phyloP scores from a whole-genome alignment of 1,284 basidiomycete genomes.

The Lentinus polychrous region DNA sequence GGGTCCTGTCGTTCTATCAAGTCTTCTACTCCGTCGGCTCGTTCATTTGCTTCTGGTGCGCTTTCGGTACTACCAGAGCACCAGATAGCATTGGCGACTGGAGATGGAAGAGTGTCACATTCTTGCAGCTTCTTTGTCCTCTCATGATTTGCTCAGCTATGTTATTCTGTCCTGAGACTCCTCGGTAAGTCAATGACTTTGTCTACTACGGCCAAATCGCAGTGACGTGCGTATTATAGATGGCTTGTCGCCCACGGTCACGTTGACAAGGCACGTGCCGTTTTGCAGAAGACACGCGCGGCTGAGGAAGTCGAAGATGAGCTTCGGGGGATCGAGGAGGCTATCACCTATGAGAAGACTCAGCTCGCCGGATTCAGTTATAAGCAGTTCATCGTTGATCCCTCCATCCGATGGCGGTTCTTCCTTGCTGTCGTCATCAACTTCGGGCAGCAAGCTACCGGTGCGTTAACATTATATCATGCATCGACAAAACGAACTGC shows the following conservation, averaged over 20 bases:
- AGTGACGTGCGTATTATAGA: neutral
- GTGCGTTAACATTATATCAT: too few species aligned
- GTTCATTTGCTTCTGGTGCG: conserved; percentile 8
- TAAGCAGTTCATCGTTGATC: conserved; percentile 6
- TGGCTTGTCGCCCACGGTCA: conserved; percentile 5
- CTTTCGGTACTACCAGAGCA: conserved; percentile 1
- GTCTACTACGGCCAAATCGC: neutral
- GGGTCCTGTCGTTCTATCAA: conserved; percentile 5
- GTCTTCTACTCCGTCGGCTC: conserved; percentile 7
- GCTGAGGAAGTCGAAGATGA: conserved; percentile 2
- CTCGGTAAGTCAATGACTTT: too few species aligned
- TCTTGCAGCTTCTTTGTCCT: conserved; percentile 4
- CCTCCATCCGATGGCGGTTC: conserved; percentile 5
- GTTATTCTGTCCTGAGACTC: conserved; percentile 4
- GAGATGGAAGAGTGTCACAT: conserved; percentile 4
- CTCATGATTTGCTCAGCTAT: conserved; percentile 1
- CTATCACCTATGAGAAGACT: conserved; percentile 3
- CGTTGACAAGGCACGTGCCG: conserved; percentile 2
- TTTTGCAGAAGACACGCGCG: neutral
- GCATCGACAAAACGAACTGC: too few species aligned
- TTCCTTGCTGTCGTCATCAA: conserved; percentile 7
- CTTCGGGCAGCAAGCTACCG: conserved; percentile 7
- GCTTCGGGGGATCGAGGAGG: conserved; percentile 5
- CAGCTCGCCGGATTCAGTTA: conserved; percentile 3
- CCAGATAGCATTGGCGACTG: conserved; percentile 3